Percentiles rank a stretch among this genome's conserved stretches.
Conservation (phyloP, 164 flowering plant species). For the Vitis vinifera region ASM3070453v1 NC_081817.1:9263001-9263500, state of each 20-base stretch:
- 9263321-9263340: slow-evolving; percentile 12
- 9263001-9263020: slow-evolving; percentile 76
- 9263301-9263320: slow-evolving; percentile 26
- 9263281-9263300: slow-evolving; percentile 17
- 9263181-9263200: slow-evolving; percentile 43
- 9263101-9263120: slow-evolving; percentile 61
- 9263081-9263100: slow-evolving; percentile 58
- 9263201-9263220: slow-evolving; percentile 62
- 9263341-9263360: slow-evolving; percentile 33
- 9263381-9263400: slow-evolving; percentile 19
- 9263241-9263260: slow-evolving; percentile 64
- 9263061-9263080: slow-evolving; percentile 61
- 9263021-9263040: slow-evolving; percentile 63
- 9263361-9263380: slow-evolving; percentile 24
- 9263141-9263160: slow-evolving; percentile 53
- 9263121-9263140: slow-evolving; percentile 36
- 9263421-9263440: slow-evolving; percentile 25
- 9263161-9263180: slow-evolving; percentile 56
- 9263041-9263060: slow-evolving; percentile 82
- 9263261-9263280: slow-evolving; percentile 31
- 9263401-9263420: slow-evolving; percentile 28
- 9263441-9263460: slow-evolving; percentile 23
- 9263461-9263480: slow-evolving; percentile 38
- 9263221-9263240: slow-evolving; percentile 67
- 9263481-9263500: slow-evolving; percentile 55